phyloP scores from a whole-genome alignment of 345 rosid species.

The Eucalyptus camaldulensis region DNA sequence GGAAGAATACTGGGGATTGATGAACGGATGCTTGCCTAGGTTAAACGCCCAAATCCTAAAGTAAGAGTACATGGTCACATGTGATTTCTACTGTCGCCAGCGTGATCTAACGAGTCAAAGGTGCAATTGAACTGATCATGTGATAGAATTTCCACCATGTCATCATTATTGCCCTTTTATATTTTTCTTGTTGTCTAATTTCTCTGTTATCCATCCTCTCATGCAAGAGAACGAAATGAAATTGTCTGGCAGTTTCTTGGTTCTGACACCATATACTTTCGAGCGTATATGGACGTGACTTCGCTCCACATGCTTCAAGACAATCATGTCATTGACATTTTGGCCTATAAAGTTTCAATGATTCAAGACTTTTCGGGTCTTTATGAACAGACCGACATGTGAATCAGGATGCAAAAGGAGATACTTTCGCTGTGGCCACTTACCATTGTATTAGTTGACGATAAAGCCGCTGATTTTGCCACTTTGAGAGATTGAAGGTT shows the following conservation, averaged over 20 bases:
- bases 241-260: not conserved
- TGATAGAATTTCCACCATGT: not conserved
- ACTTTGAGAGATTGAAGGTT: not conserved
- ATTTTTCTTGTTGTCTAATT: not conserved
- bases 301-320: not conserved
- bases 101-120: not conserved
- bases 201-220: not conserved
- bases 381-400: not conserved
- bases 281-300: not conserved
- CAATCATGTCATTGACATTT: not conserved
- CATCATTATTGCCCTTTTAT: not conserved
- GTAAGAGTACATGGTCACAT: not conserved
- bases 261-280: not conserved
- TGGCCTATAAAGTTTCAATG: not conserved
- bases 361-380: not conserved
- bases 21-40: not conserved
- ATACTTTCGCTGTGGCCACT: not conserved
- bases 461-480: not conserved
- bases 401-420: not conserved
- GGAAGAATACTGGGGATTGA: not conserved
- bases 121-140: not conserved
- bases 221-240: not conserved
- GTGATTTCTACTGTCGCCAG: not conserved
- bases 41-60: not conserved
- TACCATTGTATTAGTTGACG: not conserved